Base-by-base conservation (phyloP, 164 flowering plant genomes). In the Stephania yunnanensis region DNA sequence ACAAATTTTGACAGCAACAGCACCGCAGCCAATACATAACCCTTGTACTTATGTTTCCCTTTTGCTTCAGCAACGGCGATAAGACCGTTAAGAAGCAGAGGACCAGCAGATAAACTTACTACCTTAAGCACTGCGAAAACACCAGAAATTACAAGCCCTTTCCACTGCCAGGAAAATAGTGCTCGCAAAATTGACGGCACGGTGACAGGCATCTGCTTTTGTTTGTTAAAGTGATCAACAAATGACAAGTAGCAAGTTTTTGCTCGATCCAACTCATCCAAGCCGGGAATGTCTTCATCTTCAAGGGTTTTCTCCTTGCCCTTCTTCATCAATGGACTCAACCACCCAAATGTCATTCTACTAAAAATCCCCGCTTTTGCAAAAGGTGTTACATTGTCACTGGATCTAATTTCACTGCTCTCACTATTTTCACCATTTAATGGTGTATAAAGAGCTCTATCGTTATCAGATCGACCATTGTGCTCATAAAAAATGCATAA, bases 321-420 rank as follows among this genome's bases (percentile, higher is more conserved):
- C 46, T 73, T 84, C 73, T 81, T 83, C 86, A 91, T 75, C 73
- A 91, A 46, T 2, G 92, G 80, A 84, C 85, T 90, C 78, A 91
- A 50, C 96, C 94, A 91, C 92, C 88, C 86, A 80, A 91, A 91
- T 19, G 89, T 68, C 79, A 88, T 74, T 36, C 22, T 77, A 72
- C 85, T 85, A 9, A 87, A 63, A 44, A 87, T 74, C 3, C 91
- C 88, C 30, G 93, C 90, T 61, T 65, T 72, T 44, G 85, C 78
- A 75, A 90, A 88, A 6, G 87, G 86, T 55, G 90, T 87, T 6
- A 87, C 84, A 74, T 77, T 36, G 22, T 36, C 79, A 68, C 64
- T 71, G 4, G 74, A 53, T 75, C 77, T 73, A 19, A 13, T 52
- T 31, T 74, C 61, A 22, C 13, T 36, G 19, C 65, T 74, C 13